Evolutionary conservation across 306 rosid genomes (phyloP), one percentile per base, ranked within the genome.

Genomic region (Hippophae rhamnoides): DNA sequence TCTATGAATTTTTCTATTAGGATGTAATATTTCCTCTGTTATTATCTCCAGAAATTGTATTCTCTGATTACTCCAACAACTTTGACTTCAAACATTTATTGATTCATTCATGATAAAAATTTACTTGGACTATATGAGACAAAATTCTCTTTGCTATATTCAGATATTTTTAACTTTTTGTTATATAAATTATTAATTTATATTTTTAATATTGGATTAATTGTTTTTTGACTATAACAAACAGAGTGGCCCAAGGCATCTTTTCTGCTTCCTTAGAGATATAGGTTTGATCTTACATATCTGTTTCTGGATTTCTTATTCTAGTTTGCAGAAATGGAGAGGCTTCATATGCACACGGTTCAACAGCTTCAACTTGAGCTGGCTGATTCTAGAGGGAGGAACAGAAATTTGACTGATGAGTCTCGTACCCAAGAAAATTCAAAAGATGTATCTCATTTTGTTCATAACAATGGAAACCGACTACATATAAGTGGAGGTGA

Each of bases 321-420:
- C n/a, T 79, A 93, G 99, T 84, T 73, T 74, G 85, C 95, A 47
- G 99, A 93, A 76, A 79, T 88, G 90, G 99, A 93, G 67, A 86
- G 97, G 80, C 74, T 71, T 74, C 99, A 93, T 72, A 52, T 86
- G 79, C 92, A 86, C 70, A 13, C 90, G 1, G 23, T 93, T 45
- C 99, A 93, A 62, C 96, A 93, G 61, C 93, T 93, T 60, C 99
- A 93, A 67, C 78, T 84, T 58, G 97, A 86, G 78, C 77, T 88
- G 56, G 86, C 97, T 66, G 99, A 86, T 65, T 86, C 87, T 52
- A 81, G 94, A 73, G 95, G 80, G 82, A 80, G 87, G 68, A 75
- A 70, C 75, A 97, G 95, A 56, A 42, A 79, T 50, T 82, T 72
- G 65, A 79, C 62, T 56, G 94, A 86, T 43, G 94, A 89, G 56